These are phyloP conservation scores for Fusarium palustre DNA, from an alignment of 2,329 filamentous ascomycete species.

Conservation along the genomic window DNA sequence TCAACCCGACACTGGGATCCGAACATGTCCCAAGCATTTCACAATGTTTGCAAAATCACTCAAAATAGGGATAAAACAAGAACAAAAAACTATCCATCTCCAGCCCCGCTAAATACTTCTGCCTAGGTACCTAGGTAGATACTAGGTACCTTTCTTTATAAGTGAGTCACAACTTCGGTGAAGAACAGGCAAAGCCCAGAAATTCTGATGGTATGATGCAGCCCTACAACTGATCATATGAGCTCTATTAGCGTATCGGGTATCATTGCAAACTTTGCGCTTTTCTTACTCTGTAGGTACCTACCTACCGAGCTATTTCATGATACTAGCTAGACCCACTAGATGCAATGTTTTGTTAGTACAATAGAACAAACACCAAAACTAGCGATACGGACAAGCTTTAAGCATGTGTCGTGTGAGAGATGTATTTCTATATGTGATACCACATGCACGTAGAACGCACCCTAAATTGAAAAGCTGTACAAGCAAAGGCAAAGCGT, in stretches of 20 bases:
- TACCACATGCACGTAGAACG: too few relatives aligned
- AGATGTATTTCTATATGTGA: too few relatives aligned
- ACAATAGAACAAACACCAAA: not conserved
- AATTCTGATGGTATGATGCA: not conserved
- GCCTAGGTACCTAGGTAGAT: too few relatives aligned
- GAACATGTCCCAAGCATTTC: not conserved
- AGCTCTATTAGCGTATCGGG: not conserved
- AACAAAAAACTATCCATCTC: not conserved
- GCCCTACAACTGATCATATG: constrained; percentile 4
- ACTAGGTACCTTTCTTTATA: too few relatives aligned
- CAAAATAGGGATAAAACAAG: constrained; percentile 2
- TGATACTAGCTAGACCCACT: not conserved
- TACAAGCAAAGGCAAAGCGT: not conserved
- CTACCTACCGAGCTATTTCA: not conserved
- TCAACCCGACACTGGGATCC: not conserved
- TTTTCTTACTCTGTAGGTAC: not conserved
- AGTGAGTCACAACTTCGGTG: constrained; percentile 12
- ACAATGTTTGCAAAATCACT: not conserved
- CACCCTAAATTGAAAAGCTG: not conserved
- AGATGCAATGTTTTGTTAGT: not conserved
- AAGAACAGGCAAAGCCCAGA: not conserved
- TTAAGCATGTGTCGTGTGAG: not conserved
- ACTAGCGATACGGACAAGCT: not conserved
- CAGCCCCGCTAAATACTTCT: constrained; percentile 2
- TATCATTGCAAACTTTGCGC: not conserved